These are phyloP conservation scores for Corchorus capsularis DNA, from an alignment of 345 rosid genomes.

Conservation along the genomic window DNA sequence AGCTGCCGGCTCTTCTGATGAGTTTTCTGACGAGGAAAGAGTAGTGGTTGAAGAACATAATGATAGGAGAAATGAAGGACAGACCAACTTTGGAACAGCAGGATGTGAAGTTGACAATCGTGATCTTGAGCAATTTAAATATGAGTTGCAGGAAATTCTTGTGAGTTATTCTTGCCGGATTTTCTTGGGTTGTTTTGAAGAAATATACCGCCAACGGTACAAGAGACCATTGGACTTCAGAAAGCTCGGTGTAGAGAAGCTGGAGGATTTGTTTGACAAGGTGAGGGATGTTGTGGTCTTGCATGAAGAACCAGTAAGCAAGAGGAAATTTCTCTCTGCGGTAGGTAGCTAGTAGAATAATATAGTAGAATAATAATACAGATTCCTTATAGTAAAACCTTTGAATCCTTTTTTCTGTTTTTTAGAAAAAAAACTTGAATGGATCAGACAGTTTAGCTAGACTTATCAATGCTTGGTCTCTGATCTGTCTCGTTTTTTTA, in stretches of 20 bases:
- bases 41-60: slow-evolving; percentile 44
- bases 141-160: slow-evolving; percentile 80
- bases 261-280: slow-evolving; percentile 78
- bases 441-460: slow-evolving; percentile 14
- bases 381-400: slow-evolving; percentile 17
- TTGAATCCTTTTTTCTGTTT: background rate
- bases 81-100: slow-evolving; percentile 22
- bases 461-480: slow-evolving; percentile 17
- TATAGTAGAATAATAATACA: slow-evolving; percentile 32
- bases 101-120: slow-evolving; percentile 32
- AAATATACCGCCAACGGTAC: slow-evolving; percentile 77
- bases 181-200: slow-evolving; percentile 76
- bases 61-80: slow-evolving; percentile 36
- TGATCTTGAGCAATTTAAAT: slow-evolving; percentile 66
- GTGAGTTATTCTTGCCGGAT: slow-evolving; percentile 82
- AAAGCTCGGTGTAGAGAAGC: slow-evolving; percentile 58
- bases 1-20: slow-evolving; percentile 65
- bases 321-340: slow-evolving; percentile 56
- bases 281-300: slow-evolving; percentile 64
- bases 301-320: slow-evolving; percentile 60
- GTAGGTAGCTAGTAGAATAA: slow-evolving; percentile 39
- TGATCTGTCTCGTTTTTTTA: background rate
- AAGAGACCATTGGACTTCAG: slow-evolving; percentile 62
- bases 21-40: slow-evolving; percentile 68
- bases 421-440: background rate